Percentiles rank a stretch among this genome's conserved stretches.
Evolutionary conservation across 257 asterid species (phyloP).

Genomic region (Haberlea rhodopensis): DNA sequence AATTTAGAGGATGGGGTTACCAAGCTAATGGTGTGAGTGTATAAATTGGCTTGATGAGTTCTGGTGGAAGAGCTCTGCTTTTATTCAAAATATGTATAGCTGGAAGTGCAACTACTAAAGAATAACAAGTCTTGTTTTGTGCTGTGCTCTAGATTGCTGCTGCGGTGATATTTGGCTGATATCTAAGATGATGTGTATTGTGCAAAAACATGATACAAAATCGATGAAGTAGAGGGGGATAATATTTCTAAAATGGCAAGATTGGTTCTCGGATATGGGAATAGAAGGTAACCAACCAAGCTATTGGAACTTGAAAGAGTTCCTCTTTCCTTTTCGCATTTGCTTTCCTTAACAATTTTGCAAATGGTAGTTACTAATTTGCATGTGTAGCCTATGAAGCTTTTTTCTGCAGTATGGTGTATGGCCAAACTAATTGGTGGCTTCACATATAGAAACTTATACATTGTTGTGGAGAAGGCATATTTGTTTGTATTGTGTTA

Average conservation of each 20-base stretch:
- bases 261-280: not conserved
- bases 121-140: not conserved
- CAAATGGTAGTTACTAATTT: not conserved
- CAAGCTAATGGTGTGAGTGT: slow-evolving; percentile 35
- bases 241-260: not conserved
- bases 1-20: slow-evolving; percentile 48
- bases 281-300: not conserved
- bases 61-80: not conserved
- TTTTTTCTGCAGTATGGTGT: too few relatives aligned
- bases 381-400: too few relatives aligned
- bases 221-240: not conserved
- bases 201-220: not conserved
- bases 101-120: not conserved
- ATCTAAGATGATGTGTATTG: not conserved
- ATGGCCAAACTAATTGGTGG: too few relatives aligned
- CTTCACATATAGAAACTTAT: too few relatives aligned
- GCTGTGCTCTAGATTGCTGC: not conserved
- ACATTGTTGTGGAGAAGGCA: too few relatives aligned
- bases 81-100: not conserved
- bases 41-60: not conserved
- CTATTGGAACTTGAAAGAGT: not conserved
- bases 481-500: too few relatives aligned
- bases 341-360: not conserved
- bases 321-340: not conserved
- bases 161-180: not conserved